These are phyloP conservation scores for Claviceps paspali DNA, from an alignment of 2,329 filamentous ascomycete species.

Conservation along the genomic window DNA sequence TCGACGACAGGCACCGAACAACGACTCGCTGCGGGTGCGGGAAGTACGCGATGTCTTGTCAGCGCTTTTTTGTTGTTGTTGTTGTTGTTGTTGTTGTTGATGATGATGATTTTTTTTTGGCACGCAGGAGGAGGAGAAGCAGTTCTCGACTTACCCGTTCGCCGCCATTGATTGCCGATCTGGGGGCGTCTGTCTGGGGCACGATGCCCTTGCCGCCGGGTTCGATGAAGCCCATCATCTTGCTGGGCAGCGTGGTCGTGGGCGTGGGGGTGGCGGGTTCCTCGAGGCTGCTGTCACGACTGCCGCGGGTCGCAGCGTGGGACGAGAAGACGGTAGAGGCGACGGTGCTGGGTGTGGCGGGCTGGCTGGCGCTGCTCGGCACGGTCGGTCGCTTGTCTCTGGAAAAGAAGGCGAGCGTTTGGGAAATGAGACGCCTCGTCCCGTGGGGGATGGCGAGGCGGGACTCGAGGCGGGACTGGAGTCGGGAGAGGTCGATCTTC, in stretches of 20 bases:
- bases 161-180: conserved; percentile 65
- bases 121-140: neutral
- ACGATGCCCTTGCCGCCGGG: conserved; percentile 30
- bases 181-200: conserved; percentile 54
- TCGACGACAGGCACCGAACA: conserved; percentile 56
- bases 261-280: conserved; percentile 14
- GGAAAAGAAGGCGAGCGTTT: conserved; percentile 31
- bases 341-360: conserved; percentile 18
- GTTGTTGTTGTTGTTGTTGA: neutral
- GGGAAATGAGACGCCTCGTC: conserved; percentile 26
- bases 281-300: conserved; percentile 19
- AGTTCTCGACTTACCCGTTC: conserved; percentile 44
- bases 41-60: too few relatives aligned
- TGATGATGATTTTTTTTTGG: neutral
- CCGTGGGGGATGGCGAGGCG: conserved; percentile 22
- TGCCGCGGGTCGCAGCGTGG: conserved; percentile 19
- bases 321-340: conserved; percentile 21
- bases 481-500: conserved; percentile 30
- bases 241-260: conserved; percentile 7
- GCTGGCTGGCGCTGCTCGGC: conserved; percentile 12
- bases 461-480: conserved; percentile 28
- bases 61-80: neutral
- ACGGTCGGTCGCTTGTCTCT: conserved; percentile 25
- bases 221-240: conserved; percentile 27
- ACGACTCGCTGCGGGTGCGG: conserved; percentile 41